Evolutionary conservation across 1,139 yeast species (phyloP), one percentile per base, ranked within the genome.

Genomic region (Protomyces pachydermus): DNA sequence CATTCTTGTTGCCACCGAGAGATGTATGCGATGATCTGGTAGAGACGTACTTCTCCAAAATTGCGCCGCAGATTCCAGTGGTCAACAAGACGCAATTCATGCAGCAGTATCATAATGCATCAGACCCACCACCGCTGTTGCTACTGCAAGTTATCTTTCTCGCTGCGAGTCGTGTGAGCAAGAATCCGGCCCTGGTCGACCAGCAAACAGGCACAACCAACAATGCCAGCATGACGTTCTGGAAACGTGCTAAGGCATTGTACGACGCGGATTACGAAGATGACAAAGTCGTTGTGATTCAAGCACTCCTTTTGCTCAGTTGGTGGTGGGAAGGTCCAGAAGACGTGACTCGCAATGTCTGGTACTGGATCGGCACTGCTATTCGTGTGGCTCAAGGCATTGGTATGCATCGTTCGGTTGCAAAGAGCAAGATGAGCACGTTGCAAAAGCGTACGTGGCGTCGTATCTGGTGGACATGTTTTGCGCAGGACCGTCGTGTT

Each of bases 261-360:
- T 88, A 83, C 72, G 95, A 88, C 71, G 82, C 87, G 1, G 84
- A 84, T 68, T 84, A 85, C 71, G 95, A 88, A 74, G 79, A 82
- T 64, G 91, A 87, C 70, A 86, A 91, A 0, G 80, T 86, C 3
- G 79, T 84, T 2, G 76, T 87, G 18, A 81, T 88, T 12, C 97
- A 87, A 72, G 81, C 91, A 0, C 76, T 88, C 56, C 75, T 85
- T 42, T 77, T 88, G 55, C 81, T 88, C 67, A 85, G 88, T 1
- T 81, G 87, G 71, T 85, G 85, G 75, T 84, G 89, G 84, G 95
- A 87, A 69, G 89, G 89, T 5, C 88, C 90, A 12, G 91, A 88
- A 69, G 89, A 85, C 71, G 86, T 86, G 18, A 82, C 88, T 52
- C 85, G 85, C 66, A 88, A 87, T 72, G 84, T 86, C 1, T 86